Percentiles rank a stretch among this genome's conserved stretches.
Conservation (phyloP, 2,329 filamentous ascomycete genomes). For the Cercospora citrullina region DNA sequence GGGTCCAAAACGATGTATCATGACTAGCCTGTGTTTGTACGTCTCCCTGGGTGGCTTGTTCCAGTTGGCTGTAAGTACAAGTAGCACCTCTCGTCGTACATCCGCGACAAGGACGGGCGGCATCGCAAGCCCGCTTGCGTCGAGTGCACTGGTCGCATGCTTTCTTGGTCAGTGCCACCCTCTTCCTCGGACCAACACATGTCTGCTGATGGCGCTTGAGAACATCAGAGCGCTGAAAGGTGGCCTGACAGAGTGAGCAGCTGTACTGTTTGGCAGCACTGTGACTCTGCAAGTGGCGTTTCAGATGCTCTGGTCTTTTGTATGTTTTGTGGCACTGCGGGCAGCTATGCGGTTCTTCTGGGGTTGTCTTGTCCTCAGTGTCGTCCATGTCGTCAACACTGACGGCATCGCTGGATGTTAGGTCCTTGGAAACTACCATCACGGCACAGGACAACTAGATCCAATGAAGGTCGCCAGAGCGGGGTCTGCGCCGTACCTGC, state of each 20-base stretch:
- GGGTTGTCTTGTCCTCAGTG: background rate
- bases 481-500: background rate
- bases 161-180: background rate
- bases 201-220: constrained; percentile 10
- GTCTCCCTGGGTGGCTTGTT: background rate
- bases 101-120: background rate
- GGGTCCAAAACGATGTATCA: background rate
- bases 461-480: background rate
- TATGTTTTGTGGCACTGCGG: constrained; percentile 7
- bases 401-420: background rate
- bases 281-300: constrained; percentile 5
- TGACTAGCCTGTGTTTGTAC: background rate
- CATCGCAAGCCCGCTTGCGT: constrained; percentile 10
- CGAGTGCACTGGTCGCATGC: constrained; percentile 9
- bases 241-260: constrained; percentile 7
- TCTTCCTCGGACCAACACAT: background rate
- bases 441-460: background rate
- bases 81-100: background rate
- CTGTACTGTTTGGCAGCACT: background rate
- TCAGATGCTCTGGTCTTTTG: constrained; percentile 10
- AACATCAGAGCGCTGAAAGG: constrained; percentile 12
- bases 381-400: background rate
- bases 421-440: too few species aligned
- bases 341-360: background rate
- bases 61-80: background rate